Evolutionary conservation across 306 rosid species (phyloP).

Genomic region (Dicorynia guianensis): DNA sequence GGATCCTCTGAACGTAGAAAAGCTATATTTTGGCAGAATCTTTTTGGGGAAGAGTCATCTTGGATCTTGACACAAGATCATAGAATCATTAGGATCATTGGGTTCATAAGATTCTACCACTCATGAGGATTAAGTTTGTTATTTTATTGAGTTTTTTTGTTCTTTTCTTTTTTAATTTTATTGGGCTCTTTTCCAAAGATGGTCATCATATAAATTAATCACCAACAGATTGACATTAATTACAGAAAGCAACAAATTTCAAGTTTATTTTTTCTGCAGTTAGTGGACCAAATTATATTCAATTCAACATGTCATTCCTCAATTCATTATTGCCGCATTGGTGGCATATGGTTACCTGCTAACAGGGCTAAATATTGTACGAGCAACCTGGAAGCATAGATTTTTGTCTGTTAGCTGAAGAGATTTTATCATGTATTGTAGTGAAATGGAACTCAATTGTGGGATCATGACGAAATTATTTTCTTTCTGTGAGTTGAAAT

Average conservation of each 20-base stretch:
- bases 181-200: not conserved
- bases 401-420: not conserved
- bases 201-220: not conserved
- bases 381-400: not conserved
- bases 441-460: not conserved
- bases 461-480: not conserved
- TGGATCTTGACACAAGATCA: not conserved
- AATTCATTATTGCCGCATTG: not conserved
- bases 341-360: not conserved
- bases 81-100: not conserved
- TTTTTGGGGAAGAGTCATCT: not conserved
- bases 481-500: not conserved
- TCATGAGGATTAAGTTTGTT: not conserved
- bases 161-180: too few relatives aligned
- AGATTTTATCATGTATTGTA: not conserved
- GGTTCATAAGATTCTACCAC: not conserved
- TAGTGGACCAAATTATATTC: not conserved
- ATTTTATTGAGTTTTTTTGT: not conserved
- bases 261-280: not conserved
- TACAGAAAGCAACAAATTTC: not conserved
- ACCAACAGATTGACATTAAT: not conserved
- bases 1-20: not conserved
- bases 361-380: not conserved
- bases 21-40: not conserved
- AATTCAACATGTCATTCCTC: not conserved